phyloP scores from a whole-genome alignment of 1,139 yeast species.

The Pichia kudriavzevii region DNA sequence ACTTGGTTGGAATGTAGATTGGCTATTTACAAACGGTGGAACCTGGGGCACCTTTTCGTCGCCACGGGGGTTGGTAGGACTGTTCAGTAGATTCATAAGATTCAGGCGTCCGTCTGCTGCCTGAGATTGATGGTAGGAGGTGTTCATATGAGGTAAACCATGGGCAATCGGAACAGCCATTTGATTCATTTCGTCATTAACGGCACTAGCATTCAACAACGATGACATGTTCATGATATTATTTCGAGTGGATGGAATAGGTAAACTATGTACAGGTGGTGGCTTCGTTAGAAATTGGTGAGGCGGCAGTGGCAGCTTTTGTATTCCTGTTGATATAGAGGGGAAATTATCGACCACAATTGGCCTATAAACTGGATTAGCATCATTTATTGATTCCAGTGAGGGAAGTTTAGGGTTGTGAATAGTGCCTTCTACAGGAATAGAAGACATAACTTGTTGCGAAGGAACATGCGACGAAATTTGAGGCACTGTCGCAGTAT shows the following conservation, averaged over 20 bases:
- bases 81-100: slow-evolving; percentile 27
- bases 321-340: too few species aligned
- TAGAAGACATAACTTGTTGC: too few species aligned
- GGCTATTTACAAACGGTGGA: background rate
- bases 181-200: too few species aligned
- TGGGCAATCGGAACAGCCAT: slow-evolving; percentile 1
- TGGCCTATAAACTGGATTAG: too few species aligned
- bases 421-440: too few species aligned
- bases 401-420: too few species aligned
- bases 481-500: too few species aligned
- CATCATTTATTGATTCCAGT: too few species aligned
- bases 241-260: slow-evolving; percentile 1
- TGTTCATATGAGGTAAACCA: slow-evolving; percentile 7
- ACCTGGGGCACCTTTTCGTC: too few species aligned
- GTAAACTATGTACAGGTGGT: background rate
- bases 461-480: too few species aligned
- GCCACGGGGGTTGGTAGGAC: too few species aligned
- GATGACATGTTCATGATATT: slow-evolving; percentile 12
- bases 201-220: slow-evolving; percentile 8
- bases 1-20: slow-evolving; percentile 10
- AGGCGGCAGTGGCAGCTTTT: background rate
- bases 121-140: slow-evolving; percentile 3
- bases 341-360: too few species aligned
- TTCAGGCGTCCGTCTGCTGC: slow-evolving; percentile 12
- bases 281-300: background rate